Base-by-base conservation (phyloP, 2,329 filamentous ascomycete genomes). In the Alternaria gaisen region DNA sequence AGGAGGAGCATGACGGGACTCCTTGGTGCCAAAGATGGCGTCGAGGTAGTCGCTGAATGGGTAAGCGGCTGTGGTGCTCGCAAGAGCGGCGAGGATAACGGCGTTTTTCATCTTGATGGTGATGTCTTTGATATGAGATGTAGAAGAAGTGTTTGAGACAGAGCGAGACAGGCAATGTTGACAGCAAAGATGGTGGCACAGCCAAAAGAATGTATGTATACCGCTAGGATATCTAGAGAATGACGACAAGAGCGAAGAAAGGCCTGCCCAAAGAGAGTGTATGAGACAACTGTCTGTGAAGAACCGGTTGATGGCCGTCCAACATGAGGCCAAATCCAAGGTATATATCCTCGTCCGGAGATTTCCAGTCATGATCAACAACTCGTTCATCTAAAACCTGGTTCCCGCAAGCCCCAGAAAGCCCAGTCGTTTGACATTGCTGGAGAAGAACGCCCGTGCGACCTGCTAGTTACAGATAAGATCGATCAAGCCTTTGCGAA, bases 21-120 rank as follows among this genome's bases (percentile, higher is more conserved):
- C 51, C 36, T 61, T 28, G 30, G 40, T 50, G 48, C 65, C 64
- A n/a, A 68, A 68, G 32, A 66, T 43, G 47, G 64, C 51, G 30
- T 67, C 62, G 40, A 65, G 40, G 38, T 59, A 56, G 50, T 53
- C 51, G 44, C 58, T 55, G 22, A 67, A 57, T 18, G 70, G 58
- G 24, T 63, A 55, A 50, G 72, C 70, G 5, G 66, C 36, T 30
- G 71, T 53, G n/a, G 67, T 63, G 57, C 72, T 61, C 42, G 66
- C 60, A 43, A 74, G 66, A 41, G 70, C 63, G 44, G 72, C 61
- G 42, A 74, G 61, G 12, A 72, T 47, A 32, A 74, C 52, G 41
- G 62, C 38, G 32, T 66, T 66, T 59, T 62, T 70, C 71, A 74
- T 74, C 61, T 47, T 41, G 50, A 41, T 41, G 28, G 30, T 16